These are phyloP conservation scores for Talaromyces funiculosus DNA, from an alignment of 2,329 filamentous ascomycete genomes.

Conservation along the genomic window DNA sequence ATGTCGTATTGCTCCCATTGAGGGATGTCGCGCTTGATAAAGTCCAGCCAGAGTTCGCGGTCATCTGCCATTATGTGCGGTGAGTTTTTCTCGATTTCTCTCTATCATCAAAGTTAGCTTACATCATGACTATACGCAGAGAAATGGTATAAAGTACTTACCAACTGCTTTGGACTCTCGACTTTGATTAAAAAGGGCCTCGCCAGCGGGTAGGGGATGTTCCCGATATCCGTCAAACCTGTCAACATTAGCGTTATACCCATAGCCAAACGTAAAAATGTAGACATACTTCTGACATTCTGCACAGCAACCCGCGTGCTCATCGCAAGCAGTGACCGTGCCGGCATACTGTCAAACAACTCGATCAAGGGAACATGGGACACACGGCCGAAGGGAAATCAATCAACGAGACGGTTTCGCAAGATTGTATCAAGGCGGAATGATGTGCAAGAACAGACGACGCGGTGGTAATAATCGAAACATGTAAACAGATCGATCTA, in stretches of 20 bases:
- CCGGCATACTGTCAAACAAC: slow-evolving; percentile 11
- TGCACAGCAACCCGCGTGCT: slow-evolving; percentile 14
- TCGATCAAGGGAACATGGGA: background rate
- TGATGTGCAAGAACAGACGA: background rate
- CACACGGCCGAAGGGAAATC: background rate
- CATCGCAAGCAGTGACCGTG: slow-evolving; percentile 14
- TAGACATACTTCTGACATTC: slow-evolving; percentile 11
- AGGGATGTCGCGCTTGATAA: slow-evolving; percentile 74
- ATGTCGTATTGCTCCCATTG: slow-evolving; percentile 60
- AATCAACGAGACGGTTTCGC: background rate
- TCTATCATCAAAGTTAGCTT: slow-evolving; percentile 23
- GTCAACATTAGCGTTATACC: background rate
- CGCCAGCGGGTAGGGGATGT: slow-evolving; percentile 62
- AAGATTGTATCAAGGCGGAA: slow-evolving; percentile 5
- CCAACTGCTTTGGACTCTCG: slow-evolving; percentile 68
- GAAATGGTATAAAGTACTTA: slow-evolving; percentile 26
- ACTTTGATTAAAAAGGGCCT: slow-evolving; percentile 65
- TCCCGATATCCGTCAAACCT: slow-evolving; percentile 65
- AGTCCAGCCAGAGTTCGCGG: slow-evolving; percentile 67
- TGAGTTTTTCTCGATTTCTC: slow-evolving; percentile 64
- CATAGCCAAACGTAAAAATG: background rate
- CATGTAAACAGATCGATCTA: slow-evolving; percentile 1
- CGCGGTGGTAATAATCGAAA: background rate
- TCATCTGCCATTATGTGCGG: slow-evolving; percentile 69
- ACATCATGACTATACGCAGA: slow-evolving; percentile 7